A percentile compares a stretch with the other conserved stretches of the same genome.
Evolutionary conservation across 805 yeast genomes (phyloP).

Genomic region (Cyberlindnera misumaiensis): DNA sequence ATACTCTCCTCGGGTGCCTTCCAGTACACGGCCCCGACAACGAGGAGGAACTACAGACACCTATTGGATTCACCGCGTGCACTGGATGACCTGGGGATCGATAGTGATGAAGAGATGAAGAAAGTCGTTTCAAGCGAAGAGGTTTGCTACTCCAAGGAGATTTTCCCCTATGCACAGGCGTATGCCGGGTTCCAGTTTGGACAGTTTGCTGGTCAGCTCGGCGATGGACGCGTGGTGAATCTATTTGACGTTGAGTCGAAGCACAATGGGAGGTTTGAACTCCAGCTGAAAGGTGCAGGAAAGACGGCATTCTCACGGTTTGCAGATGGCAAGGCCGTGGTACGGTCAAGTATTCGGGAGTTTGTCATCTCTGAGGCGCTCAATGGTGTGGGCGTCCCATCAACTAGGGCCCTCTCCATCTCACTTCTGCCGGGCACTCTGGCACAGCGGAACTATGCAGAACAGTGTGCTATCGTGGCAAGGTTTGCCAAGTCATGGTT

Average conservation of each 20-base stretch:
- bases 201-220: slow-evolving; percentile 92
- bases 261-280: slow-evolving; percentile 36
- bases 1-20: slow-evolving; percentile 55
- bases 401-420: slow-evolving; percentile 76
- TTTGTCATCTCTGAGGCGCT: slow-evolving; percentile 79
- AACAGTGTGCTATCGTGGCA: slow-evolving; percentile 78
- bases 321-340: slow-evolving; percentile 94
- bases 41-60: slow-evolving; percentile 43
- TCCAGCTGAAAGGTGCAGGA: slow-evolving; percentile 92
- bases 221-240: slow-evolving; percentile 89
- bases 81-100: slow-evolving; percentile 53
- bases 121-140: slow-evolving; percentile 56
- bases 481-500: slow-evolving; percentile 85
- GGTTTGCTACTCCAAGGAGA: slow-evolving; percentile 31
- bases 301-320: slow-evolving; percentile 87
- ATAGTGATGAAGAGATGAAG: slow-evolving; percentile 38
- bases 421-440: slow-evolving; percentile 65
- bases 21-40: slow-evolving; percentile 67
- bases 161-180: slow-evolving; percentile 82
- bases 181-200: slow-evolving; percentile 98
- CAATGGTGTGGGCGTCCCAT: slow-evolving; percentile 74
- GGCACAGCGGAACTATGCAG: slow-evolving; percentile 68
- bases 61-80: slow-evolving; percentile 57
- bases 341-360: slow-evolving; percentile 84
- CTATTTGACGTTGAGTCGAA: slow-evolving; percentile 60